phyloP scores from a whole-genome alignment of 2,329 filamentous ascomycete genomes.

The Shiraia sp. region DNA sequence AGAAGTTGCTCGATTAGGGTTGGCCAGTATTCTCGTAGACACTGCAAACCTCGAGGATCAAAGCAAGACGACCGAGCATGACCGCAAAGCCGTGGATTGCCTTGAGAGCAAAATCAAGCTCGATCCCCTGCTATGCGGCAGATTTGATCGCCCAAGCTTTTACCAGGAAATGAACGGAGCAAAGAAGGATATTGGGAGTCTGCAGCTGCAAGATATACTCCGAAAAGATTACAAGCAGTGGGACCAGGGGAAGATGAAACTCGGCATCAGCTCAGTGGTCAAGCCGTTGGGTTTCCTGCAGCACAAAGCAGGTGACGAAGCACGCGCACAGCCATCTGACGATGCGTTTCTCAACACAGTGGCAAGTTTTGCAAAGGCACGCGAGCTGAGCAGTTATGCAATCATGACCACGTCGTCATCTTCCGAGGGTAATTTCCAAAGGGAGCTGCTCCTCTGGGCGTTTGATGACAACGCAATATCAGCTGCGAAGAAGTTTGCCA shows the following conservation, averaged over 20 bases:
- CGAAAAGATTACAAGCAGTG: conserved; percentile 87
- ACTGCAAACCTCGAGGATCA: conserved; percentile 64
- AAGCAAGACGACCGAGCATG: conserved; percentile 67
- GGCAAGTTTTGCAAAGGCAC: conserved; percentile 58
- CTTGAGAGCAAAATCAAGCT: conserved; percentile 60
- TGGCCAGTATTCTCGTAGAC: conserved; percentile 75
- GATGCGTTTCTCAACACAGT: conserved; percentile 56
- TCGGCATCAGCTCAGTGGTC: conserved; percentile 71
- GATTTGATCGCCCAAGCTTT: conserved; percentile 60
- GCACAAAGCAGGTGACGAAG: conserved; percentile 54
- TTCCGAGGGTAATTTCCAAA: conserved; percentile 59
- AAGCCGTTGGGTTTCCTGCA: conserved; percentile 65
- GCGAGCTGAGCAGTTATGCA: conserved; percentile 63
- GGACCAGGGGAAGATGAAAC: conserved; percentile 55
- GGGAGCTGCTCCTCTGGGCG: conserved; percentile 72
- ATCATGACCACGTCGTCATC: conserved; percentile 70
- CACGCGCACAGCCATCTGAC: conserved; percentile 19
- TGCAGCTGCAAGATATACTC: conserved; percentile 69
- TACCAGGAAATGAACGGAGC: conserved; percentile 64
- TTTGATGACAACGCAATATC: conserved; percentile 54
- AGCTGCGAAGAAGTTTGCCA: conserved; percentile 61
- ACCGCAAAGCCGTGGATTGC: conserved; percentile 61
- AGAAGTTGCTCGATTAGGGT: conserved; percentile 67
- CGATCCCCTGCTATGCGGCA: conserved; percentile 36
- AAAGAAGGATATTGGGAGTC: conserved; percentile 67